Evolutionary conservation across 805 yeast genomes (phyloP), one percentile per base, ranked within the genome.

Genomic region (Sugiyamaella qingdaonensis): DNA sequence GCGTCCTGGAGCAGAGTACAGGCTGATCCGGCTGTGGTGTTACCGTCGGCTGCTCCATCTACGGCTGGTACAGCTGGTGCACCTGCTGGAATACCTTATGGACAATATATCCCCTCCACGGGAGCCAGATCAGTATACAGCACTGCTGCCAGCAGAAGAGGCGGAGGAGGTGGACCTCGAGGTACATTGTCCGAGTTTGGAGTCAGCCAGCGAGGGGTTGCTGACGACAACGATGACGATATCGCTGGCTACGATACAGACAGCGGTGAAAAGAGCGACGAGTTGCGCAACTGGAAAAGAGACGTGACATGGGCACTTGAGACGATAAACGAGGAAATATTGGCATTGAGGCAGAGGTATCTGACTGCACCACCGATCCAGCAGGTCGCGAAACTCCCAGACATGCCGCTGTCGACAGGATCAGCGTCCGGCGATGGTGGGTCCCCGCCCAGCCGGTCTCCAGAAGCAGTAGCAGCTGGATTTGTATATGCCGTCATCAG

Each of bases 1-100:
- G 78, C 75, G 58, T 69, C 85, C 41, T 88, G 91, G 90, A 85
- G 82, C 21, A 58, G 58, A 51, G 55, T 60, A 27, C 51, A 52
- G 33, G 61, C 33, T 13, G 41, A 3, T 10, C 14, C 41, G 29
- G 11, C 49, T n/a, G 16, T 51, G 21, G 18, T 7, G 4, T 3
- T 10, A 4, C 43, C 43, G 24, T 39, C 24, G 10, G 24, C 43
- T n/a, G 43, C 43, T n/a, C 43, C 43, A 11, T 39, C 43, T n/a
- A 5, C 43, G 4, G 19, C 10, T 16, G 43, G 43, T n/a, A 21
- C 21, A 10, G 8, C 43, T 8, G 24, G 3, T 39, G 43, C 21
- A 10, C 13, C 43, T 8, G 24, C 9, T 39, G 43, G 43, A 39
- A 21, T 39, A 21, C 49, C 49, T n/a, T 44, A 44, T 29, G 49